phyloP scores from a whole-genome alignment of 2,329 filamentous ascomycete species.

The Apiospora hydei region DNA sequence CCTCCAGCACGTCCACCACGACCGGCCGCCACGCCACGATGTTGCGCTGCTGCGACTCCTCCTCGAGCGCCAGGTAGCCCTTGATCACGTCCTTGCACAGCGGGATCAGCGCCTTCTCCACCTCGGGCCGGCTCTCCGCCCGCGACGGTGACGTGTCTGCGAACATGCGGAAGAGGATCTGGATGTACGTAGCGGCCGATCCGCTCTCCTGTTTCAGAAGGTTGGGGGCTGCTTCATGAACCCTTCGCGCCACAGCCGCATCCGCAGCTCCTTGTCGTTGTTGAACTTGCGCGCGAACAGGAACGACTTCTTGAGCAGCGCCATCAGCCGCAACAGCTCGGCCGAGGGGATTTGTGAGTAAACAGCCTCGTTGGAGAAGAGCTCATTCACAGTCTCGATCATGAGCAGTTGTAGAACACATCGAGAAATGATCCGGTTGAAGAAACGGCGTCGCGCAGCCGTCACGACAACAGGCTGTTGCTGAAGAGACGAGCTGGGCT shows the following conservation, averaged over 20 bases:
- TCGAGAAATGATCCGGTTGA: constrained; percentile 99
- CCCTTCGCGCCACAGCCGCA: constrained; percentile 93
- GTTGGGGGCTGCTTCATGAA: constrained; percentile 99
- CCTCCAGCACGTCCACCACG: constrained; percentile 95
- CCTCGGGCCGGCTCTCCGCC: constrained; percentile 78
- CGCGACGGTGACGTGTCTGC: constrained; percentile 86
- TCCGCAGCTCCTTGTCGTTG: constrained; percentile 92
- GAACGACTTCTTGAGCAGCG: constrained; percentile 92
- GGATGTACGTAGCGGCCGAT: constrained; percentile 91
- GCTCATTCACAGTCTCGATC: constrained; percentile 98
- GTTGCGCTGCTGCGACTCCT: constrained; percentile 96
- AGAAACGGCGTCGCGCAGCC: constrained; percentile 89
- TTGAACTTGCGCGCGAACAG: constrained; percentile 98
- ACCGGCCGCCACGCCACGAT: constrained; percentile 97
- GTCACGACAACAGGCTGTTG: constrained; percentile 93
- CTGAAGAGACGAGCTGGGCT: constrained; percentile 76
- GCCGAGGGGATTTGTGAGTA: constrained; percentile 91
- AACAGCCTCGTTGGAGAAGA: constrained; percentile 96
- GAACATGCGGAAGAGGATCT: constrained; percentile 97
- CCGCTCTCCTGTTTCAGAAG: constrained; percentile 96
- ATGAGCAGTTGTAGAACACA: constrained; percentile 97
- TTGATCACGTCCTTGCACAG: constrained; percentile 94
- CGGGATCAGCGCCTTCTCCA: constrained; percentile 90
- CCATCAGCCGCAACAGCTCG: constrained; percentile 92
- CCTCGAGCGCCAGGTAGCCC: constrained; percentile 85